Base-by-base conservation (phyloP, 768 basidiomycete genomes). In the Kwoniella sp. region DNA sequence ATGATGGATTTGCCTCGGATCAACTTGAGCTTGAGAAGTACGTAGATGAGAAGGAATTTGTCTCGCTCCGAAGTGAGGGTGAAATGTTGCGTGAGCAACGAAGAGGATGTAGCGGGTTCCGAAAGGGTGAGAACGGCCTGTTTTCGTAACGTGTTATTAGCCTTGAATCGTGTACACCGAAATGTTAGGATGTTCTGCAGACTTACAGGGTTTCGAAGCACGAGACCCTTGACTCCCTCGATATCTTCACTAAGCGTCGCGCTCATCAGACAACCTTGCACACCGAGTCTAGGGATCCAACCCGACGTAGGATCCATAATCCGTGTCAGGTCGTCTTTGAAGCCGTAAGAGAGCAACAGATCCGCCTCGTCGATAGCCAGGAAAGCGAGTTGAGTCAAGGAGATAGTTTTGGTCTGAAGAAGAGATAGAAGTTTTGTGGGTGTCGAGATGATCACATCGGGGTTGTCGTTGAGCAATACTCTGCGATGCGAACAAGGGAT, bases 361-460 rank as follows among this genome's bases (percentile, higher is more conserved):
- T 98, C 96, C 25, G 96, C 96, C 82, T 99, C 96, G 78, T 99
- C 96, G 63, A 99, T 94, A 29, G 95, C 90, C 20, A 99, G 86
- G 4, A 90, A 90, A 52, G 92, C 90, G 30, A 98, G 82, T 0
- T 85, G 84, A 13, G 85, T 74, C 0, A 93, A 82, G 2, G 84
- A 85, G 8, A 98, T 83, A 0, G 87, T 83, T 81, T 90, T 90
- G 15, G 88, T 85, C 71, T 90, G 89, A 2, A 92, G 83, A 20
- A 90, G 83, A 2, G 85, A 82, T 2, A 93, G 80, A 11, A 86
- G 85, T 59, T 88, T 86, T 11, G 90, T 86, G 23, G 91, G 91
- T 0, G 91, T 93, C 1, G 88, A 87, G 55, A 93, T 84, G 29
- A 93, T 84, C 41, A 93, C 85, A 72, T 92, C 90, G 3, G 92